Conservation (phyloP, 305 asterid species). For the Fraxinus xanthoxyloides region DNA sequence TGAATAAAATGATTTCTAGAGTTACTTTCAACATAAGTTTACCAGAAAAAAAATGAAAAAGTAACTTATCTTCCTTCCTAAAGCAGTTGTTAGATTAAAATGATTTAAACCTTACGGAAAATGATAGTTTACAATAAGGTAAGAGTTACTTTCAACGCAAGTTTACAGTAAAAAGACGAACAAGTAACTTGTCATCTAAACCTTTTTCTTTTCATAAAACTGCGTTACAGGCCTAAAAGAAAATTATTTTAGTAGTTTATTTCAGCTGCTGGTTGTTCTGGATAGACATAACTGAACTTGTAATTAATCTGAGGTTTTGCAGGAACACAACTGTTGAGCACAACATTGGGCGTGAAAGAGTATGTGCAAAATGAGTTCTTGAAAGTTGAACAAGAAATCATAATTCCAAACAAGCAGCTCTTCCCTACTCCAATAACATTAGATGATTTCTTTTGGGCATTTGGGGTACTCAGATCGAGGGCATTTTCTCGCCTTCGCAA, state of each 20-base stretch:
- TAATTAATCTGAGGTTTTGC: conserved; percentile 22
- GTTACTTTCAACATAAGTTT: no score
- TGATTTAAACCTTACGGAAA: not conserved
- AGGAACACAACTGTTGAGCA: conserved; percentile 89
- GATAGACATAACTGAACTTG: not conserved
- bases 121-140: not conserved
- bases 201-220: not conserved
- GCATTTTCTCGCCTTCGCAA: conserved; percentile 80
- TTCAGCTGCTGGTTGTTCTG: not conserved
- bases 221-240: not conserved
- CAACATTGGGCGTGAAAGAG: conserved; percentile 86
- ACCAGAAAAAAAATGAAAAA: no score
- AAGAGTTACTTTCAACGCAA: not conserved
- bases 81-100: no score
- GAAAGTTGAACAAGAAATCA: conserved; percentile 64
- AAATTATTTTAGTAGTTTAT: not conserved
- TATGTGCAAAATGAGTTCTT: conserved; percentile 69
- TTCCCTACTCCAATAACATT: conserved; percentile 66
- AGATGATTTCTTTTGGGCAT: conserved; percentile 96
- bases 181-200: not conserved
- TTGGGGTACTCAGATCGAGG: conserved; percentile 90
- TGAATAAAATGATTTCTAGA: not conserved
- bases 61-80: no score
- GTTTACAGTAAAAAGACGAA: not conserved
- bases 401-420: conserved; percentile 71